phyloP scores from a whole-genome alignment of 2,329 filamentous ascomycete species.

The Lojkania enalia region DNA sequence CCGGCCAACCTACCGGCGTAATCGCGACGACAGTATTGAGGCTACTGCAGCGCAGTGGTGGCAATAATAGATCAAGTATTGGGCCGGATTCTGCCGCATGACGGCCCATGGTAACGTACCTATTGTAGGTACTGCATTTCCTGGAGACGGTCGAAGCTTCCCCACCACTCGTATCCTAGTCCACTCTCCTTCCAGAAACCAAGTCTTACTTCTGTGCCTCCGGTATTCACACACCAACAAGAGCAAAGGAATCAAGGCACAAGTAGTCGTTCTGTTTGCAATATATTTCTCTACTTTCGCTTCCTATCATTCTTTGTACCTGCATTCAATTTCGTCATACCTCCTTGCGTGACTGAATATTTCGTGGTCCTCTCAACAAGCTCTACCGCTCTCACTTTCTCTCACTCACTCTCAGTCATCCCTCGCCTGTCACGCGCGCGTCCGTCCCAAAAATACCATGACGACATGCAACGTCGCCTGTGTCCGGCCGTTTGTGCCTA shows the following conservation, averaged over 20 bases:
- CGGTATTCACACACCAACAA: background rate
- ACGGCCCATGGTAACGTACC: background rate
- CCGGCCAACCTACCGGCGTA: slow-evolving; percentile 2
- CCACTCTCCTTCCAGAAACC: background rate
- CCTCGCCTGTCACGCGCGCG: slow-evolving; percentile 8
- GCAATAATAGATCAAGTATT: slow-evolving; percentile 6
- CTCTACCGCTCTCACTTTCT: background rate
- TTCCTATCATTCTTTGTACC: slow-evolving; percentile 6
- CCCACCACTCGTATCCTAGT: background rate
- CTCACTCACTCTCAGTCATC: background rate
- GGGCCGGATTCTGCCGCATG: slow-evolving; percentile 1
- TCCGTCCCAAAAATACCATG: slow-evolving; percentile 11
- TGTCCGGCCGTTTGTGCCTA: too few relatives aligned
- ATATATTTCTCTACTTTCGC: background rate
- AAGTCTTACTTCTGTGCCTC: background rate
- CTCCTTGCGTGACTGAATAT: background rate
- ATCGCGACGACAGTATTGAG: background rate
- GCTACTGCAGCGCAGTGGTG: background rate
- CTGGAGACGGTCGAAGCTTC: background rate
- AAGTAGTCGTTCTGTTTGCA: slow-evolving; percentile 3
- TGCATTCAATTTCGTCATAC: slow-evolving; percentile 13
- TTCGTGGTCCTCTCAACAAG: slow-evolving; percentile 1
- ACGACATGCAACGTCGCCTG: too few relatives aligned
- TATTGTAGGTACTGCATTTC: background rate
- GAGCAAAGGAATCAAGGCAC: slow-evolving; percentile 2